Evolutionary conservation across 768 basidiomycete genomes (phyloP).

Genomic region (Pleurotus ostreatus): DNA sequence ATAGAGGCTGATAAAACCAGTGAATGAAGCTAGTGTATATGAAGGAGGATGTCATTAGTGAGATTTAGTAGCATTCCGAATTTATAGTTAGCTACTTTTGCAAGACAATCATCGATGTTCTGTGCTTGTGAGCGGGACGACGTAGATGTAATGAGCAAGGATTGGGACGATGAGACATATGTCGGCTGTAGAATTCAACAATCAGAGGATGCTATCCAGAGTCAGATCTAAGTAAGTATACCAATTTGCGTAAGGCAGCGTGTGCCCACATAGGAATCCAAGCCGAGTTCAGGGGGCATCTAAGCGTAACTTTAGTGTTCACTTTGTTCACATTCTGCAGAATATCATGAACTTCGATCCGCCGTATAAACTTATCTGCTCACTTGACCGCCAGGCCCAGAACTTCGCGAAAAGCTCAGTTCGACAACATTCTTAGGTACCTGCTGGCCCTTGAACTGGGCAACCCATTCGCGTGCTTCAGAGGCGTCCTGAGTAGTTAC

Average conservation of each 20-base stretch:
- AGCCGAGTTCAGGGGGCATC: conserved; percentile 49
- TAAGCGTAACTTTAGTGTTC: conserved; percentile 74
- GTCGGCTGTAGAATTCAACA: conserved; percentile 38
- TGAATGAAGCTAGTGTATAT: conserved; percentile 42
- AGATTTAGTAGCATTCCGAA: background rate
- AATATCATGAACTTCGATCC: too few species aligned
- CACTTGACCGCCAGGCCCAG: conserved; percentile 85
- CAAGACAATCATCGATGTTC: conserved; percentile 69
- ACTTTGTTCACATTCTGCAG: conserved; percentile 82
- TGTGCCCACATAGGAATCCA: conserved; percentile 75
- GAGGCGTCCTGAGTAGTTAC: conserved; percentile 36
- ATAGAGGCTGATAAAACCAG: conserved; percentile 46
- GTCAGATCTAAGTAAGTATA: too few species aligned
- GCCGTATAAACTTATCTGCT: conserved; percentile 7
- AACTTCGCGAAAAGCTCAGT: conserved; percentile 70
- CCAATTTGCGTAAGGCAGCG: too few species aligned
- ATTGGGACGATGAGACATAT: conserved; percentile 64
- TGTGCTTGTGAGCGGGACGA: conserved; percentile 72
- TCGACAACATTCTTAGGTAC: conserved; percentile 56
- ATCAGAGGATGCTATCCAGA: too few species aligned
- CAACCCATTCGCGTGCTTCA: conserved; percentile 53
- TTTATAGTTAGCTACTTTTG: conserved; percentile 41
- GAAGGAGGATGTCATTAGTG: background rate
- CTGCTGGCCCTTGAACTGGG: conserved; percentile 35
- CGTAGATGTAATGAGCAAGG: conserved; percentile 67